Percentiles rank a stretch among this genome's conserved stretches.
Evolutionary conservation across 176 grass and related monocot species (phyloP).

Genomic region (Pharus latifolius): DNA sequence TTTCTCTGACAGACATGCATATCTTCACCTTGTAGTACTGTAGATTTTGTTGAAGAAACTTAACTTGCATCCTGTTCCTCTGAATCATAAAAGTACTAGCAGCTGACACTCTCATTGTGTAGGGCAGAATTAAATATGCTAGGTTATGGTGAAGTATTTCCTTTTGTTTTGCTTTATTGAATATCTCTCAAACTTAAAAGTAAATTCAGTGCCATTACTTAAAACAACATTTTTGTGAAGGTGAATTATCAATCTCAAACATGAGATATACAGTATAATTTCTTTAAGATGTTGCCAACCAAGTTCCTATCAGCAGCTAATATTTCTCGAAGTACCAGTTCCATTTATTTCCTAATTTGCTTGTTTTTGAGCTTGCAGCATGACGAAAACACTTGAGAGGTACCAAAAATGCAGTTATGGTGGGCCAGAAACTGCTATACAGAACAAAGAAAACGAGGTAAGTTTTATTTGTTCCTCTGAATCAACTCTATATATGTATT

Average conservation of each 20-base stretch:
- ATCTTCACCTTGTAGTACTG: neutral
- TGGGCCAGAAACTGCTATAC: constrained; percentile 54
- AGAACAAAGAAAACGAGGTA: constrained; percentile 78
- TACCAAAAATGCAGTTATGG: constrained; percentile 58
- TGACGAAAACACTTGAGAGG: constrained; percentile 55
- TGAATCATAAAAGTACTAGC: neutral
- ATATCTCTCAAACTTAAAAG: neutral
- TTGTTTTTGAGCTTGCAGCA: constrained; percentile 41
- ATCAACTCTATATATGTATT: neutral
- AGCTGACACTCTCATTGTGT: neutral
- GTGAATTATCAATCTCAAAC: neutral
- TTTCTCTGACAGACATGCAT: neutral
- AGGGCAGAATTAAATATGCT: neutral
- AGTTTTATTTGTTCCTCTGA: neutral
- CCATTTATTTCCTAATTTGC: neutral
- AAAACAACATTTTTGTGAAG: neutral
- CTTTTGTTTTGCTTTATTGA: neutral
- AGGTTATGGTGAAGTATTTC: neutral
- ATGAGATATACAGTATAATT: neutral
- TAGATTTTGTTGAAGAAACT: constrained; percentile 5
- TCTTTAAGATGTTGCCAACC: neutral
- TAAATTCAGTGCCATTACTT: neutral
- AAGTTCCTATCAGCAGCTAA: neutral
- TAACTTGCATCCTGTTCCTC: neutral
- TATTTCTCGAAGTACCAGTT: neutral